Evolutionary conservation across 768 basidiomycete species (phyloP).

Genomic region (Filobasidium wieringae): DNA sequence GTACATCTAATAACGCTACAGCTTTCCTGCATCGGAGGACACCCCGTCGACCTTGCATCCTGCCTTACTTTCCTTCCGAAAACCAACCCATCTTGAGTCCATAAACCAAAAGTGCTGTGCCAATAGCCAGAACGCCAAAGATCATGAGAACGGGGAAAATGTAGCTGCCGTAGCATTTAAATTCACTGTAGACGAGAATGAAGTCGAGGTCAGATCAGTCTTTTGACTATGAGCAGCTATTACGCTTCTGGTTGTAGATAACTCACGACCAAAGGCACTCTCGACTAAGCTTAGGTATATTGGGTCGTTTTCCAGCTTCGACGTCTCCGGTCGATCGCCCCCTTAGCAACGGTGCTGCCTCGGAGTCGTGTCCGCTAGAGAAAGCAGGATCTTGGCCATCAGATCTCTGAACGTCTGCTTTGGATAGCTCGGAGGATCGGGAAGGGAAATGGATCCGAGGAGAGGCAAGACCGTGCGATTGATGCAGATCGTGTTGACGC

Average conservation of each 20-base stretch:
- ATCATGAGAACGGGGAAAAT: slow-evolving; percentile 25
- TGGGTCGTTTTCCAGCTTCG: slow-evolving; percentile 3
- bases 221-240: neutral
- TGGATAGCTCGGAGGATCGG: neutral
- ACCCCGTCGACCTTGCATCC: too few relatives aligned
- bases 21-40: slow-evolving; percentile 13
- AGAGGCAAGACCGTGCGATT: neutral
- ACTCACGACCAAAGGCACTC: slow-evolving; percentile 28
- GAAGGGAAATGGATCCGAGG: slow-evolving; percentile 3
- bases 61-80: too few relatives aligned
- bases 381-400: too few relatives aligned
- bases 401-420: neutral
- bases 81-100: slow-evolving; percentile 24
- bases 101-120: slow-evolving; percentile 15
- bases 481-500: neutral
- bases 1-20: neutral
- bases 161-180: slow-evolving; percentile 33
- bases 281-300: slow-evolving; percentile 23
- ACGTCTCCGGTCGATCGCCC: neutral
- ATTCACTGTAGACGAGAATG: slow-evolving; percentile 17
- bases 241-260: neutral
- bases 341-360: neutral
- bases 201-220: neutral
- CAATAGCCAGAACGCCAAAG: slow-evolving; percentile 30
- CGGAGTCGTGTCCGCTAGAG: too few relatives aligned